These are phyloP conservation scores for Cocos nucifera DNA, from an alignment of 176 grass and related monocot genomes.

Conservation along the genomic window DNA sequence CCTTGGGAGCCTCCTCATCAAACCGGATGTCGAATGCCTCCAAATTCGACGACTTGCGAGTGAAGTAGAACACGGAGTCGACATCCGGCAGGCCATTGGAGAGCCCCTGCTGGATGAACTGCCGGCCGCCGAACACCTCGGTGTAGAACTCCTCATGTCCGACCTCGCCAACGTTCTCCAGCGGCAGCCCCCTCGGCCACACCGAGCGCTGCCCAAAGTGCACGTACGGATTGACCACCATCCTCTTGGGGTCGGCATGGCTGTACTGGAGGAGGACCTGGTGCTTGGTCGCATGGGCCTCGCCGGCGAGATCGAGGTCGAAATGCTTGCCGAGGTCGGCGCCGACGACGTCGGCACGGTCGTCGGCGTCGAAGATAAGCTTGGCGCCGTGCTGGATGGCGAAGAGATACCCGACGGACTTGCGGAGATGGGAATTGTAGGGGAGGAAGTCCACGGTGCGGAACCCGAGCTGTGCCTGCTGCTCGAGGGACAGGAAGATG, in stretches of 20 bases:
- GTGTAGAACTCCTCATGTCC: conserved; percentile 92
- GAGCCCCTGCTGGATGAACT: conserved; percentile 96
- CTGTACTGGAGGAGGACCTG: conserved; percentile 92
- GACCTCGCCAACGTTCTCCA: conserved; percentile 79
- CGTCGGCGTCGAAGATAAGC: conserved; percentile 85
- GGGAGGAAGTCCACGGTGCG: conserved; percentile 89
- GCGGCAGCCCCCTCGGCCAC: conserved; percentile 84
- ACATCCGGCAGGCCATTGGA: conserved; percentile 89
- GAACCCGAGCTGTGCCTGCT: conserved; percentile 83
- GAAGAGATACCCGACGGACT: conserved; percentile 84
- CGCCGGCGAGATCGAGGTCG: conserved; percentile 58
- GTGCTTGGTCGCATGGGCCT: conserved; percentile 42
- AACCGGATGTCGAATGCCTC: conserved; percentile 53
- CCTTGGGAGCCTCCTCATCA: conserved; percentile 79
- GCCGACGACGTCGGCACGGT: conserved; percentile 73
- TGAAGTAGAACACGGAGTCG: conserved; percentile 92
- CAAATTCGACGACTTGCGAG: conserved; percentile 63
- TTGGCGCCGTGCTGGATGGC: conserved; percentile 93
- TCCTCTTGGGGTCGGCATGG: conserved; percentile 78
- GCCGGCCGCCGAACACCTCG: conserved; percentile 70
- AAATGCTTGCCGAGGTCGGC: conserved; percentile 76
- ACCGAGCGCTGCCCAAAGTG: conserved; percentile 95
- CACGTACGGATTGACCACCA: conserved; percentile 93
- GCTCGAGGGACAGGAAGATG: conserved; percentile 90
- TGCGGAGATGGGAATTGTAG: conserved; percentile 77